Percentiles rank a stretch among this genome's conserved stretches.
Evolutionary conservation across 2,329 filamentous ascomycete species (phyloP).

Genomic region (Didymella exigua): DNA sequence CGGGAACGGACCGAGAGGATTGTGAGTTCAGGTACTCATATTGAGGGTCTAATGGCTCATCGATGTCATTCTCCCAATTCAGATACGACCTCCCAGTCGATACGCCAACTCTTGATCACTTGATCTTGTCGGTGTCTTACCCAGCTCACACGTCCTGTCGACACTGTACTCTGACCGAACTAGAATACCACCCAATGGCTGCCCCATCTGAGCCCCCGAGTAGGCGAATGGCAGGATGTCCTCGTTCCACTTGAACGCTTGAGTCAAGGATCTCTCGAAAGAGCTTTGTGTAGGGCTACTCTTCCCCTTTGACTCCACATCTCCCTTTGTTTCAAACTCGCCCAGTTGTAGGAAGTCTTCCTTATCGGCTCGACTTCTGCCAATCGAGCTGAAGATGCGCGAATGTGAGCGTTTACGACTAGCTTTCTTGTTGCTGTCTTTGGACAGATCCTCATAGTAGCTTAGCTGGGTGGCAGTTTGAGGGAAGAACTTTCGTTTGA

Average conservation of each 20-base stretch:
- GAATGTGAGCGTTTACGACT: background rate
- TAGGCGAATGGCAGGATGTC: background rate
- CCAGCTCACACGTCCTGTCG: background rate
- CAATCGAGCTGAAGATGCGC: conserved; percentile 1
- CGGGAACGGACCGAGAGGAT: background rate
- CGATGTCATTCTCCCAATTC: background rate
- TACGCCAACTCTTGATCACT: background rate
- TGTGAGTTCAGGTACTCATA: conserved; percentile 3
- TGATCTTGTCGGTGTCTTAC: background rate
- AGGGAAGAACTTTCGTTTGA: background rate
- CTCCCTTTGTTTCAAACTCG: background rate
- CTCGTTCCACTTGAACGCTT: background rate
- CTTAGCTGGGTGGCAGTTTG: background rate
- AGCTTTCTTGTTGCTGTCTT: background rate
- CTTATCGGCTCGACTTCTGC: conserved; percentile 2
- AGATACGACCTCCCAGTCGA: background rate
- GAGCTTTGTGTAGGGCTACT: background rate
- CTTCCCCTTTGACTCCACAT: background rate
- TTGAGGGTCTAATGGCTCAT: background rate
- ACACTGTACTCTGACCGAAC: conserved; percentile 4
- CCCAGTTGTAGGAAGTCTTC: background rate
- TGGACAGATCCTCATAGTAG: conserved; percentile 4
- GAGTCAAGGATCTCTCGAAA: background rate
- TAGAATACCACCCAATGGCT: background rate
- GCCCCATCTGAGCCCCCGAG: conserved; percentile 1